Evolutionary conservation across 2,329 filamentous ascomycete species (phyloP), one percentile per base, ranked within the genome.

Genomic region (Didymosphaeria variabile): DNA sequence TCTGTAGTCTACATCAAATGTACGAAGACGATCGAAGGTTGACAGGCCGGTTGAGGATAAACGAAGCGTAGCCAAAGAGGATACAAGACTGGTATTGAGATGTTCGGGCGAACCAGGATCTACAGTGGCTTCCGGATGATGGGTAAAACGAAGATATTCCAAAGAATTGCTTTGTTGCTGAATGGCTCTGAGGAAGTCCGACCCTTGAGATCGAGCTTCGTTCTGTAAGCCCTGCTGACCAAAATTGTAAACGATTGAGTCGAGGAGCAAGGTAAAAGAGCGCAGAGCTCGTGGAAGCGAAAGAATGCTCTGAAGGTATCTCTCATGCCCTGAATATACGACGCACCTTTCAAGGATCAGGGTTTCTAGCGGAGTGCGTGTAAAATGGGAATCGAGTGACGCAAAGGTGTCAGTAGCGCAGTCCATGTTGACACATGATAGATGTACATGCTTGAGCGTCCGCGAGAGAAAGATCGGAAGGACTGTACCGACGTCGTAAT

Each of bases 351-450:
- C 38, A 8, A 60, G 32, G 19, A 60, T 42, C 8, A 60, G 17
- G 9, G 52, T 60, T 40, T 53, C 34, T 5, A 60, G 52, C n/a
- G 58, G 53, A 38, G 58, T 60, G 29, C 52, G 21, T 42, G 3
- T 12, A 10, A 10, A 8, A 4, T 12, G 21, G n/a, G 50, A 3
- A 8, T 13, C 32, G 44, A 47, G 10, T 10, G 31, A 4, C n/a
- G 29, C 21, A 17, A 9, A 46, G 53, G 17, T 34, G 21, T 19
- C 52, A 9, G 13, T n/a, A 50, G 19, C 21, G 26, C 5, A 15
- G 26, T n/a, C 6, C n/a, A 59, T 42, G n/a, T 42, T 19, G 29
- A 57, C 38, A 21, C 46, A 56, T 17, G 49, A 54, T 4, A 54
- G 8, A 50, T 47, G 45, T 15, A 54, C 8, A 45, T 44, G 19